These are phyloP conservation scores for Rhododendron ferrugineum DNA, from an alignment of 148 eudicot species.

Conservation along the genomic window DNA sequence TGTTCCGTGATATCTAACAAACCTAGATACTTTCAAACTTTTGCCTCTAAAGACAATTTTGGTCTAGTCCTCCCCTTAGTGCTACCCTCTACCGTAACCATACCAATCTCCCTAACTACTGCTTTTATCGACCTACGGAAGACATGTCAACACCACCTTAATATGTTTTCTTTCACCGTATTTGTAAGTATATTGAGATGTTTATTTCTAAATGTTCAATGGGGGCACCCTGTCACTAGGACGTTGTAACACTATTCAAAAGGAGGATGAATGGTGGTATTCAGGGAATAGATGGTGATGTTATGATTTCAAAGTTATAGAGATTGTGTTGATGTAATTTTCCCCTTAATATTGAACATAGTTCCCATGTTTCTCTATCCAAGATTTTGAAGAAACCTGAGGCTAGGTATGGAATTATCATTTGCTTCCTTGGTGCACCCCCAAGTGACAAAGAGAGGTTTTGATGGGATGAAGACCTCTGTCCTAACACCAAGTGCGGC, in stretches of 20 bases:
- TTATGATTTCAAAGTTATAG: background rate
- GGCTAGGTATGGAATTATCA: conserved; percentile 23
- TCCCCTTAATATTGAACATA: background rate
- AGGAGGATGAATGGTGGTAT: background rate
- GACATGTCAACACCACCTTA: background rate
- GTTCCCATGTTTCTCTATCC: background rate
- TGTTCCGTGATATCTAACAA: background rate
- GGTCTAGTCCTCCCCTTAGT: background rate
- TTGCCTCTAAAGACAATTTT: background rate
- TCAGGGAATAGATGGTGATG: background rate
- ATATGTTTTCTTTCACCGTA: background rate
- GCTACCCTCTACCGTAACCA: background rate
- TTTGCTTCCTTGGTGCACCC: conserved; percentile 19
- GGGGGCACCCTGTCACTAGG: background rate
- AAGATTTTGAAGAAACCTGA: background rate
- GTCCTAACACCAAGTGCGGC: conserved; percentile 8
- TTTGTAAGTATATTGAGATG: background rate
- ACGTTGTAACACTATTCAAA: background rate
- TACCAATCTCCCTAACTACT: background rate
- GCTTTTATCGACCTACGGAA: background rate
- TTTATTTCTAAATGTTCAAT: background rate
- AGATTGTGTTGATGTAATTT: background rate
- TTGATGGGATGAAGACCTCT: conserved; percentile 1
- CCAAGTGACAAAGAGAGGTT: conserved; percentile 7
- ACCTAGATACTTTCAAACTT: background rate